Evolutionary conservation across 208 protist species (phyloP), one percentile per base, ranked within the genome.

Genomic region (Trypanosoma boissoni): DNA sequence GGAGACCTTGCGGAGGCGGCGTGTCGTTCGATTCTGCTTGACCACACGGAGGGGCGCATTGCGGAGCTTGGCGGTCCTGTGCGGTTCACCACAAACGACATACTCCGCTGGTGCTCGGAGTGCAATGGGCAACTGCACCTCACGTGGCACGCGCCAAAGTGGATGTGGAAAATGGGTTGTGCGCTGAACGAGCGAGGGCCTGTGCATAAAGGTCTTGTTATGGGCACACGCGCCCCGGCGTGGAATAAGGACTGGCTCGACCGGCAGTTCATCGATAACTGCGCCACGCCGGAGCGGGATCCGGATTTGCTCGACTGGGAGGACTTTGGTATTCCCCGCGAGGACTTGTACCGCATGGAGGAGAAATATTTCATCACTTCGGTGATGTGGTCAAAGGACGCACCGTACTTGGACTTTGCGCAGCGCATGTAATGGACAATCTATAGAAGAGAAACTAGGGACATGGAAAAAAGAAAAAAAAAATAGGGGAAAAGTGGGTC

Each of bases 321-420:
- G 69, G 88, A 95, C 71, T 91, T 95, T 74, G 88, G 88, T 50
- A 95, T 95, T 49, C 85, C 85, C 1, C 84, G 80, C 36, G 88
- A 95, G 74, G 88, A 95, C 49, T 71, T 95, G 4, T 95, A 92
- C 66, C 76, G 88, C 28, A 87, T 95, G 78, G 88, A 95, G 72
- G 85, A 95, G 74, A 89, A 90, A 66, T 95, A 92, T 71, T 95
- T 95, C 63, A 80, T 95, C 43, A 91, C 88, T 10, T 89, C 85
- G 0, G 68, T 72, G 20, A 92, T 92, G 80, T 95, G 76, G 76
- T 79, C 83, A 21, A 88, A 84, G 79, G 61, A 75, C 43, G 41
- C 71, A 7, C 80, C 85, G 18, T 91, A 84, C 74, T 63, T 90
- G 23, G 81, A 95, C 43, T 77, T 79, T 58, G 88, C 59, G 27